phyloP scores from a whole-genome alignment of 73 alveolate genomes.

The Uronychia binucleata region DNA sequence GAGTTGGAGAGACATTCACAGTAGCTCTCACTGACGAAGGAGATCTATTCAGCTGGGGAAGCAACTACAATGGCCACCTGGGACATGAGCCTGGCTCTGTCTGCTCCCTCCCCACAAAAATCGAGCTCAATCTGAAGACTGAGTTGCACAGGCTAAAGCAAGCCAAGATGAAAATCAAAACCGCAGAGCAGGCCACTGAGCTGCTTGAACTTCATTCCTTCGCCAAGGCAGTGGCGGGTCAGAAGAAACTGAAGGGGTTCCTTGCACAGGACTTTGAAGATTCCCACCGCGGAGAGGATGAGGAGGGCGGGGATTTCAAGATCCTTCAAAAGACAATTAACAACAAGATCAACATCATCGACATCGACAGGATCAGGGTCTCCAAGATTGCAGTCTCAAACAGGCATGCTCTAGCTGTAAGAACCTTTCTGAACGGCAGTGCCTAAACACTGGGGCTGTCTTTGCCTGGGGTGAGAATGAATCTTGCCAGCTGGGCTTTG shows the following conservation, averaged over 20 bases:
- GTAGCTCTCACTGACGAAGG: conserved; percentile 75
- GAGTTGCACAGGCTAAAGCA: conserved; percentile 12
- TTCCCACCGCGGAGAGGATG: conserved; percentile 1
- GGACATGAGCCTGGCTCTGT: conserved; percentile 36
- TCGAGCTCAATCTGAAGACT: neutral
- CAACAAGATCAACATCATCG: neutral
- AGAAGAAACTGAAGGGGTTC: neutral
- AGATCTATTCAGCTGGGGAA: conserved; percentile 75
- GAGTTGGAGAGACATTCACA: conserved; percentile 35
- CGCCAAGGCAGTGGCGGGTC: neutral
- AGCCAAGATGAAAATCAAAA: conserved; percentile 11
- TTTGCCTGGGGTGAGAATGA: conserved; percentile 78
- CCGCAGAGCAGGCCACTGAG: neutral
- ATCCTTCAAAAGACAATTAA: neutral
- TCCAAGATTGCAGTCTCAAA: conserved; percentile 40
- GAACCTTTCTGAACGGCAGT: neutral
- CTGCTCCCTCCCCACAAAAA: conserved; percentile 11
- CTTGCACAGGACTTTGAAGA: neutral
- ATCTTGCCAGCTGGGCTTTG: conserved; percentile 26
- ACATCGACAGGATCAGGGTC: conserved; percentile 16
- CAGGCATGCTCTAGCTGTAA: conserved; percentile 36
- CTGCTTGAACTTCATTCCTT: neutral
- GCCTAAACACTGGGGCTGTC: conserved; percentile 61
- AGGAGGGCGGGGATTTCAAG: neutral
- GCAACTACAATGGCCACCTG: conserved; percentile 75